Percentiles rank a stretch among this genome's conserved stretches.
Evolutionary conservation across 257 asterid genomes (phyloP).

Genomic region (Solanum sejunctum): DNA sequence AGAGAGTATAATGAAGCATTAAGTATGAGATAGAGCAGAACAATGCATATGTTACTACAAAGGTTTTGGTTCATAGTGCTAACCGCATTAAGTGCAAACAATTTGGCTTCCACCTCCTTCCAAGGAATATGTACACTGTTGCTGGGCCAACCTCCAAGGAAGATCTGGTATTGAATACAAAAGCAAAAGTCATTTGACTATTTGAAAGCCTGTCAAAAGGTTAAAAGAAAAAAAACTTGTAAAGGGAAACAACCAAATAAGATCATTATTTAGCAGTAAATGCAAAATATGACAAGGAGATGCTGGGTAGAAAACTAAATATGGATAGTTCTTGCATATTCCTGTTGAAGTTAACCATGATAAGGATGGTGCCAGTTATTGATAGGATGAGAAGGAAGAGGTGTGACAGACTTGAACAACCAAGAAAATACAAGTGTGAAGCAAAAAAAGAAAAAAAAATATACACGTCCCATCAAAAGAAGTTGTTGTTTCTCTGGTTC

Average conservation of each 20-base stretch:
- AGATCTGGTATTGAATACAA: conserved; percentile 31
- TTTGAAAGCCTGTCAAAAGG: neutral
- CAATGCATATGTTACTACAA: neutral
- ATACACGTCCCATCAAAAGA: neutral
- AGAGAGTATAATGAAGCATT: conserved; percentile 1
- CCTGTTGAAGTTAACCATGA: neutral
- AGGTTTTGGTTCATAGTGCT: conserved; percentile 13
- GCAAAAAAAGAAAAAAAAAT: neutral
- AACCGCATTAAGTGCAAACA: conserved; percentile 71
- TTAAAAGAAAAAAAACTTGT: neutral
- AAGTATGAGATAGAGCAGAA: neutral
- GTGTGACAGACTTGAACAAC: neutral
- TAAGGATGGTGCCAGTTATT: neutral
- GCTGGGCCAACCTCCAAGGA: conserved; percentile 48
- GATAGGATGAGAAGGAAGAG: neutral
- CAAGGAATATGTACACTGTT: conserved; percentile 46
- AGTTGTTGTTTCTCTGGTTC: neutral
- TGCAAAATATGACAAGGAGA: neutral
- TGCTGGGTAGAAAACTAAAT: neutral
- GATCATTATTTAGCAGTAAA: neutral
- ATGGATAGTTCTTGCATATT: neutral
- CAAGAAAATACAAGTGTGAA: neutral
- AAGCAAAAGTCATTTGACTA: neutral
- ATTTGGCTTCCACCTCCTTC: conserved; percentile 74
- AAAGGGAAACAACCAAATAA: neutral